Percentiles rank a stretch among this genome's conserved stretches.
Conservation (phyloP, 768 basidiomycete species). For the Lactifluus echinatus region DNA sequence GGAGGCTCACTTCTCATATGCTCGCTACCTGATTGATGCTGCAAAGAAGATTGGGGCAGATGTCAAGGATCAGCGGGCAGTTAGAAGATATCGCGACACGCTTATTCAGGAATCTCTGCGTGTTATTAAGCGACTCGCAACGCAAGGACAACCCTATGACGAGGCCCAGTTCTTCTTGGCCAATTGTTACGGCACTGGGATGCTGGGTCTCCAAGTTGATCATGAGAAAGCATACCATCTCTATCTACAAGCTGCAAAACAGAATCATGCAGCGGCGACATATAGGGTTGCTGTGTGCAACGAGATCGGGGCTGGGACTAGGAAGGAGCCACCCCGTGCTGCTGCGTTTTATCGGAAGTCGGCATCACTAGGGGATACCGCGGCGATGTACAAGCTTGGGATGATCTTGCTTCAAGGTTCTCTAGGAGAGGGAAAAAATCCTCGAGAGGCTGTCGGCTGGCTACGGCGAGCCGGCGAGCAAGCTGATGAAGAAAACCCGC, state of each 20-base stretch:
- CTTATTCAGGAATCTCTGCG: slow-evolving; percentile 86
- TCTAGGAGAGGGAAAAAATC: slow-evolving; percentile 75
- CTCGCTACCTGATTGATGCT: slow-evolving; percentile 98
- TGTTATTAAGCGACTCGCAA: slow-evolving; percentile 85
- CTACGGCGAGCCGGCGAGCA: slow-evolving; percentile 90
- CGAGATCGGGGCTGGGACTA: slow-evolving; percentile 95
- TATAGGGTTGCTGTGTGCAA: slow-evolving; percentile 99
- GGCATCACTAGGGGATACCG: slow-evolving; percentile 90
- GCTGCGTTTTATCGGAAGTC: slow-evolving; percentile 96
- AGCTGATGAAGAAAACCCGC: slow-evolving; percentile 96
- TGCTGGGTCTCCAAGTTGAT: slow-evolving; percentile 91
- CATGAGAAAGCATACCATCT: slow-evolving; percentile 97
- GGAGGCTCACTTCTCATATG: slow-evolving; percentile 94
- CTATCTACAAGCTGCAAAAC: slow-evolving; percentile 94
- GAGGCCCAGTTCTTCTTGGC: slow-evolving; percentile 99
- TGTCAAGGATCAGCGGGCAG: slow-evolving; percentile 69
- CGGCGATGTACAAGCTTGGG: slow-evolving; percentile 99
- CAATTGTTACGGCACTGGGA: slow-evolving; percentile 93
- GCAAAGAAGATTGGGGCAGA: slow-evolving; percentile 80
- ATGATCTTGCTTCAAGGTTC: slow-evolving; percentile 87
- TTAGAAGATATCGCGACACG: slow-evolving; percentile 84
- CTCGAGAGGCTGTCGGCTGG: slow-evolving; percentile 91
- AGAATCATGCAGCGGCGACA: slow-evolving; percentile 89
- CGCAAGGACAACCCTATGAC: slow-evolving; percentile 83
- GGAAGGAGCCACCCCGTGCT: slow-evolving; percentile 79